Base-by-base conservation (phyloP, 768 basidiomycete genomes). In the Mycena capillaripes region DNA sequence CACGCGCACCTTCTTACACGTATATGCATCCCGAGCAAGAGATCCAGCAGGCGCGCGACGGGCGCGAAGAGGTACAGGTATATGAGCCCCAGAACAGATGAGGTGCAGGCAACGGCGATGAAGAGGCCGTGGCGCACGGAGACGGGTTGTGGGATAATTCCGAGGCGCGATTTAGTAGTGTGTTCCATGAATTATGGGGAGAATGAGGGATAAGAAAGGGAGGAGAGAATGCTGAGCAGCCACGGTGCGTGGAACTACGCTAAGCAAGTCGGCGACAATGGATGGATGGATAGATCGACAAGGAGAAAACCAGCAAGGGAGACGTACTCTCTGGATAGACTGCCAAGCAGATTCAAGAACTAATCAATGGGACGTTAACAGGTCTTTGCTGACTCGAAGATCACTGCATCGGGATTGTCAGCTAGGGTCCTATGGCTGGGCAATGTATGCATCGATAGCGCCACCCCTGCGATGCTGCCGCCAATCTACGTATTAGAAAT, bases 101-200 rank as follows among this genome's bases (percentile, higher is more conserved):
- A n/a, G n/a, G n/a, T n/a, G n/a, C n/a, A n/a, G n/a, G n/a, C n/a
- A n/a, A n/a, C n/a, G 19, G 95, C 95, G 69, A 97, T 92, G 2
- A 89, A 81, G 19, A 96, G 89, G 57, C 96, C 96, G 79, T 95
- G 92, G 44, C 94, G 88, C 3, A 93, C 93, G 75, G 91, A 91
- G 36, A 93, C 79, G 4, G 91, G 89, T 84, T 95, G 93, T 27
- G 93, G 93, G 70, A 94, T 89, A 27, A 89, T 82, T 76, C 87
- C 89, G 57, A 4, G 21, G 34, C 38, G 27, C 36, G 25, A 58
- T n/a, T 36, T 36, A 36, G 34, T n/a, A n/a, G n/a, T n/a, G n/a
- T n/a, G 12, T 36, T 36, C 34, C 7, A 12, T 6, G 12, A 36
- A 36, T 12, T 6, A 6, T 12, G 34, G 34, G 12, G 34, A 36